Evolutionary conservation across 768 basidiomycete genomes (phyloP).

Genomic region (Heimioporus sp.): DNA sequence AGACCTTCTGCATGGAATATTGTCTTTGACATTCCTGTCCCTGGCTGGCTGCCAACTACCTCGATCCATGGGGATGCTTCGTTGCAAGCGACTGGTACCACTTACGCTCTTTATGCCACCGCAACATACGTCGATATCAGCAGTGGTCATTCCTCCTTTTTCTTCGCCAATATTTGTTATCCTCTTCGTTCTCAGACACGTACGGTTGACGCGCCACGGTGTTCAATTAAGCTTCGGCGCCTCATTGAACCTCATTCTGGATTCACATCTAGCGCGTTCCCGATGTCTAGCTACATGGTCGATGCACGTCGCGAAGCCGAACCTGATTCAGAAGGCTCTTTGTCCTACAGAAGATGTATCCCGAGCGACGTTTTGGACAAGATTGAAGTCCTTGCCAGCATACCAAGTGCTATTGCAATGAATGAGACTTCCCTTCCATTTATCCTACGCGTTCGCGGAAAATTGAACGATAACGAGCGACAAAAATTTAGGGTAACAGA

Average conservation of each 20-base stretch:
- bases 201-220: conserved; percentile 38
- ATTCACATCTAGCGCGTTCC: conserved; percentile 26
- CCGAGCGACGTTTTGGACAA: conserved; percentile 56
- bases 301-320: conserved; percentile 32
- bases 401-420: conserved; percentile 54
- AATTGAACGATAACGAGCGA: conserved; percentile 48
- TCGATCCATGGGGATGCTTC: conserved; percentile 43
- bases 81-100: conserved; percentile 51
- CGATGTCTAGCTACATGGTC: conserved; percentile 43
- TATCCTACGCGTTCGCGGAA: conserved; percentile 57
- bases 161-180: conserved; percentile 53
- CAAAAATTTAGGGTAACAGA: conserved; percentile 54
- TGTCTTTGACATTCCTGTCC: conserved; percentile 78
- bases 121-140: conserved; percentile 55
- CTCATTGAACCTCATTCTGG: conserved; percentile 44
- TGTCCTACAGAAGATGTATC: conserved; percentile 31
- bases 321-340: neutral
- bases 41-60: conserved; percentile 84
- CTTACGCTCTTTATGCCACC: conserved; percentile 65
- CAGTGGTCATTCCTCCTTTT: conserved; percentile 42
- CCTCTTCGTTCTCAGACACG: conserved; percentile 49
- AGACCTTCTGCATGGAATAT: conserved; percentile 68
- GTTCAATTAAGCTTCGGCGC: conserved; percentile 50
- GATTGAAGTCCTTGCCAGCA: conserved; percentile 61
- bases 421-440: conserved; percentile 51